Conservation (phyloP, 2,329 filamentous ascomycete genomes). For the Alternaria sp. region DNA sequence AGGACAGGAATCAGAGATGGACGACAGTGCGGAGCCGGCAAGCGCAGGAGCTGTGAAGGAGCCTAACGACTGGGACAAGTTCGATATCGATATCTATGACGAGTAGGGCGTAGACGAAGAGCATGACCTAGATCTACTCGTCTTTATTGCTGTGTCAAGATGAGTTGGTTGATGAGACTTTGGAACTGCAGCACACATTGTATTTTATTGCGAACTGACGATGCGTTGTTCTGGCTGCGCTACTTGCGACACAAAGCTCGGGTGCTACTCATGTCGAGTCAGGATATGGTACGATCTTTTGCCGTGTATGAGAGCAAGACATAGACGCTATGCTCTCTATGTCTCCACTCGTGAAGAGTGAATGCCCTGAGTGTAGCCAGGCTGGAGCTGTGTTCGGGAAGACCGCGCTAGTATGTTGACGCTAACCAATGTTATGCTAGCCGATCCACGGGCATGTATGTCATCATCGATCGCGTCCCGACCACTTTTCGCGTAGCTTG, state of each 20-base stretch:
- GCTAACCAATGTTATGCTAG: conserved; percentile 8
- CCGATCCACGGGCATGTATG: conserved; percentile 35
- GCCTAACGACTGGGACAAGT: neutral
- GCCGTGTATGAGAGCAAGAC: neutral
- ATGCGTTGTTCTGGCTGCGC: neutral
- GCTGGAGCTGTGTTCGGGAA: neutral
- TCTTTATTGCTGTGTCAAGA: neutral
- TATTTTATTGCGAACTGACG: neutral
- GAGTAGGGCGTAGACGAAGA: neutral
- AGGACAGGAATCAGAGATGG: neutral
- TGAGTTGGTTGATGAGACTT: neutral
- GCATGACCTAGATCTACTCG: neutral
- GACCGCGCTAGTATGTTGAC: neutral
- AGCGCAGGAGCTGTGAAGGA: neutral
- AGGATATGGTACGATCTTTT: neutral
- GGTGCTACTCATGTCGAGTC: neutral
- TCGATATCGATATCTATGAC: conserved; percentile 1
- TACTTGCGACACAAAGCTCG: neutral
- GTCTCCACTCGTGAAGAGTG: neutral
- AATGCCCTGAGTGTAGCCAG: neutral
- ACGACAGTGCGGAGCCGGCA: neutral
- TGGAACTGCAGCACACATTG: neutral
- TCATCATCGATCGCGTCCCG: conserved; percentile 40
- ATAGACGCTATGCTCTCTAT: neutral
- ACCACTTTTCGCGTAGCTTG: conserved; percentile 9